Base-by-base conservation (phyloP, 1,139 yeast species). In the Zygosaccharomyces pseudobailii region DNA sequence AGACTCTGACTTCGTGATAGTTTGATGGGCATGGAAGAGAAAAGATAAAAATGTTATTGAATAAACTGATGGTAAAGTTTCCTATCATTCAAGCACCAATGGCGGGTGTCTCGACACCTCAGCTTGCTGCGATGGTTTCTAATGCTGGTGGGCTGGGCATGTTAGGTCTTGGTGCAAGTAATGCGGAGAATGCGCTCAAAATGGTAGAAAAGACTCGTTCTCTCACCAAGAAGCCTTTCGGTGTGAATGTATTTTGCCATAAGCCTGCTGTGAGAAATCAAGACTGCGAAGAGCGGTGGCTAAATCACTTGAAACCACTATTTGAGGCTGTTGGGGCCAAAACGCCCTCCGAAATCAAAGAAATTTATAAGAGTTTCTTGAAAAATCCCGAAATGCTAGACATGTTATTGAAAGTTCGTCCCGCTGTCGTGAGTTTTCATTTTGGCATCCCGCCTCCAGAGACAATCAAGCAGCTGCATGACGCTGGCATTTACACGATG, bases 41-140 rank as follows among this genome's bases (percentile, higher is more conserved):
- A n/a, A 9, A 6, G 19, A 1, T 6, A 3, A 19, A 7, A 9
- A 38, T 28, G 35, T 6, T 40, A 36, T 24, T 36, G 38, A 21
- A 13, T 9, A 31, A 23, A 28, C 37, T 60, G 56, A 52, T 66
- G 53, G 13, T 71, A 10, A 61, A 54, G 23, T 54, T 61, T 28
- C 80, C 80, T 2, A 62, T 77, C 2, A 60, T 76, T 31, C 79
- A 75, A 54, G 70, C 80, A 1, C 81, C 81, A 27, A 77, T 77
- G 81, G 80, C 80, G 0, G 80, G 80, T 0, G 68, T 75, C 1
- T 66, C 74, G 22, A 74, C 78, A 0, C 62, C 69, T 1, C 62
- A 63, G 28, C 56, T 76, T 48, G 77, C 79, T 0, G 67, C 73
- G 1, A 62, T 60, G 1, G 70, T 74, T 1, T 61, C 71, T 1